Percentiles rank a stretch among this genome's conserved stretches.
These are phyloP conservation scores for Phytophthora cryptogea DNA, from an alignment of 352 stramenopile species.

Conservation along the genomic window DNA sequence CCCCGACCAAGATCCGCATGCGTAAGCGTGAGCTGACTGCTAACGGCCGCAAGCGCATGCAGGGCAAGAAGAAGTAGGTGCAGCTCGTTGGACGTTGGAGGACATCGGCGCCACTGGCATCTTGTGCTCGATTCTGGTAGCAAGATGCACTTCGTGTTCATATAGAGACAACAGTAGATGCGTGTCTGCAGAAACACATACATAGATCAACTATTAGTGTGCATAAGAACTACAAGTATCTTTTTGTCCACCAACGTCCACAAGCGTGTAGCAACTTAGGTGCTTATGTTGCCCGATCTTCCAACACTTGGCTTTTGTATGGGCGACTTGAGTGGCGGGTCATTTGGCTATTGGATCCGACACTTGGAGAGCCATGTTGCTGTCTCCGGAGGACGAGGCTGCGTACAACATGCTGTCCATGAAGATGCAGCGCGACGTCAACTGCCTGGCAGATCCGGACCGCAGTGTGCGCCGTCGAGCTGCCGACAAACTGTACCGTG, in stretches of 20 bases:
- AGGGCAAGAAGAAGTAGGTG: constrained; percentile 57
- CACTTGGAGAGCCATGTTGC: constrained; percentile 33
- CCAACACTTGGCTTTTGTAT: constrained; percentile 21
- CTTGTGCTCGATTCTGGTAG: no score
- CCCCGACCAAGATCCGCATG: constrained; percentile 94
- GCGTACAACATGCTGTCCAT: constrained; percentile 67
- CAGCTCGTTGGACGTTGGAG: no score
- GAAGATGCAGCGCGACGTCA: constrained; percentile 86
- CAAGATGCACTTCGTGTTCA: constrained; percentile 30
- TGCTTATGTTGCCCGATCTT: constrained; percentile 26
- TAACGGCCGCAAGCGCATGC: constrained; percentile 60
- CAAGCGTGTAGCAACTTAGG: neutral
- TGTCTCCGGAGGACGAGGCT: constrained; percentile 55
- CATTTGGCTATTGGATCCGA: constrained; percentile 24
- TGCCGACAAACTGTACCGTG: constrained; percentile 69
- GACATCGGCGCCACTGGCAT: no score
- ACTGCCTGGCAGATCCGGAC: constrained; percentile 76
- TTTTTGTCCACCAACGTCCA: constrained; percentile 1
- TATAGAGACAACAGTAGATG: constrained; percentile 36
- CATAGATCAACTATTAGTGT: constrained; percentile 24
- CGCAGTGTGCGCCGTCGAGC: constrained; percentile 72
- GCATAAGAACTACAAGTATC: constrained; percentile 3
- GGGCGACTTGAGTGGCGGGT: constrained; percentile 17
- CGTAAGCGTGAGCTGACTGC: constrained; percentile 72
- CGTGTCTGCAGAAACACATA: constrained; percentile 23